Base-by-base conservation (phyloP, 345 rosid species). In the Aquilaria malaccensis region DNA sequence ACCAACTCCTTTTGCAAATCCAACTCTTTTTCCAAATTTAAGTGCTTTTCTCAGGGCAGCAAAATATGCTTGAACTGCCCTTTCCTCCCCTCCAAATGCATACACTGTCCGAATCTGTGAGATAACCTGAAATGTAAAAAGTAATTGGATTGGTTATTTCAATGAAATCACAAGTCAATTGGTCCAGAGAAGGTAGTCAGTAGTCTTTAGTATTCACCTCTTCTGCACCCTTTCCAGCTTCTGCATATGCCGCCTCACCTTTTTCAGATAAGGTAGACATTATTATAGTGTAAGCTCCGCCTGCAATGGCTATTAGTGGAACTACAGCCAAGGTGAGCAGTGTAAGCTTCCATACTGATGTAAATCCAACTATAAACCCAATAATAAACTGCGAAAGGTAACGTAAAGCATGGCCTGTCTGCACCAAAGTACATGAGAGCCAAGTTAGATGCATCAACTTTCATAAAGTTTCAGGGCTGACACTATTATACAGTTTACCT, bases 261-360 rank as follows among this genome's bases (percentile, higher is more conserved):
- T 85, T 87, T 60, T 83, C 80, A 14, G 97, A 90, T 64, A 87
- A 65, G 7, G 83, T 83, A 13, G 95, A 81, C 90, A 90, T 79
- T 51, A 78, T 63, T 55, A 87, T 63, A 33, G 95, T 77, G 64
- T 90, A 87, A 53, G 80, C 79, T 60, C 92, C 97, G 6, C 92
- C 92, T 6, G 92, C 84, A 43, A 83, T 10, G 3, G 97, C 95
- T 65, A 90, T 83, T 58, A 90, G 49, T 30, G 97, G 97, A 66
- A 87, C 97, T 47, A 90, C 93, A 67, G 82, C 95, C 78, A 90
- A 74, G 10, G 97, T 90, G 75, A 90, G 79, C 48, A 87, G 81
- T 13, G 95, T 83, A 50, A 90, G 85, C 64, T 90, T 85, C 92
- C 97, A 90, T 7, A 87, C 85, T 0, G 90, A 85, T 45, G 59